Evolutionary conservation across 2,329 filamentous ascomycete species (phyloP).

Genomic region (Diaporthe capsici): DNA sequence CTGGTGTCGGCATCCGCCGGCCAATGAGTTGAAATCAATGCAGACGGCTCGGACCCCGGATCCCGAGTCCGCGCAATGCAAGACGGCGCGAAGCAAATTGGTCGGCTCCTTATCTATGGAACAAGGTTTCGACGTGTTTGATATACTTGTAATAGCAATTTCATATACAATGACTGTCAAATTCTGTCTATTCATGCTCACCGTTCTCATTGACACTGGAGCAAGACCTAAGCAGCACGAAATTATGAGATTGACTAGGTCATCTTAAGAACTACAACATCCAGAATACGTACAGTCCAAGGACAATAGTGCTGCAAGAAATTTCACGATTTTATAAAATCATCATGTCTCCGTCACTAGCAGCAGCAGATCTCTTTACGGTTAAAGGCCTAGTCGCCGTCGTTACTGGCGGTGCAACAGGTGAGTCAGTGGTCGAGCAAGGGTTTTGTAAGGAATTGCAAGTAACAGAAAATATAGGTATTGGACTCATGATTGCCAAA

Average conservation of each 20-base stretch:
- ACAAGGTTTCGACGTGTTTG: background rate
- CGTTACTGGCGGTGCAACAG: slow-evolving; percentile 40
- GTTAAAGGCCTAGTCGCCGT: slow-evolving; percentile 38
- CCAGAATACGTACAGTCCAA: no score
- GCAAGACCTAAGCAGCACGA: background rate
- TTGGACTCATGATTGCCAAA: slow-evolving; percentile 44
- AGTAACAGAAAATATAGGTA: slow-evolving; percentile 38
- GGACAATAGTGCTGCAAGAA: background rate
- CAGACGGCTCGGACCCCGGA: background rate
- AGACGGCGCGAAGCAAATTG: background rate
- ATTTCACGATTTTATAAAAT: background rate
- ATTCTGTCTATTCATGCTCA: background rate
- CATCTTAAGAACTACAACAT: background rate
- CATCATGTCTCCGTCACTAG: slow-evolving; percentile 9
- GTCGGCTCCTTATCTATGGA: background rate
- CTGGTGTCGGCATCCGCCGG: background rate
- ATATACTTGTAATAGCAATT: no score
- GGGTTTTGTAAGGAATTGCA: background rate
- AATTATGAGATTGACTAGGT: background rate
- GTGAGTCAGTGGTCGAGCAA: background rate
- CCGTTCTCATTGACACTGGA: background rate
- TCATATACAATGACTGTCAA: background rate
- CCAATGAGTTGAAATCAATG: background rate
- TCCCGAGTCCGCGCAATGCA: background rate
- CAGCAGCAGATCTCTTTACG: slow-evolving; percentile 35